These are phyloP conservation scores for Linum usitatissimum DNA, from an alignment of 345 rosid genomes.

Conservation along the genomic window DNA sequence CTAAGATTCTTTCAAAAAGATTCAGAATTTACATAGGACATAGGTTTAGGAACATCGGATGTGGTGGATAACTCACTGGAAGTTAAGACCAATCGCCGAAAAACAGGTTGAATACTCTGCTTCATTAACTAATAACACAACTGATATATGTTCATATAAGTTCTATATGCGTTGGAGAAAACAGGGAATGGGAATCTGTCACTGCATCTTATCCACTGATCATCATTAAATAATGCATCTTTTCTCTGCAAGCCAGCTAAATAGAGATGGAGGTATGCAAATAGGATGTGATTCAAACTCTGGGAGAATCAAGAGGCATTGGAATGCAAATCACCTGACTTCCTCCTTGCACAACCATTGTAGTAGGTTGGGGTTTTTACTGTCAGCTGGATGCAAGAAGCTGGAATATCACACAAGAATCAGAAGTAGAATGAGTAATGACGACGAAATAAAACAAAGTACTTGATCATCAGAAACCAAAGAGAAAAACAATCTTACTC, in stretches of 20 bases:
- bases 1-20: neutral
- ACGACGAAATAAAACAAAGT: constrained; percentile 3
- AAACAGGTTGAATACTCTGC: neutral
- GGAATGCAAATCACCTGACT: constrained; percentile 52
- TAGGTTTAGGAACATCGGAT: neutral
- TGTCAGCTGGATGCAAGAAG: constrained; percentile 97
- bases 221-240: neutral
- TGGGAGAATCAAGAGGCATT: neutral
- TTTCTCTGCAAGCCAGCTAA: too few species aligned
- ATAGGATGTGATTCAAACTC: too few species aligned
- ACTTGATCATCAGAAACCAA: neutral
- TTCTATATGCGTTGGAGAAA: neutral
- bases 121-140: neutral
- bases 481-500: constrained; percentile 48
- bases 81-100: neutral
- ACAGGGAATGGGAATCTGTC: neutral
- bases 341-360: constrained; percentile 91
- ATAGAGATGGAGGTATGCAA: neutral
- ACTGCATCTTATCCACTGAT: neutral
- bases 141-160: neutral
- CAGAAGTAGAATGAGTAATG: constrained; percentile 2
- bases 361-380: constrained; percentile 61
- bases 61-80: neutral
- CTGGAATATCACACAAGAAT: constrained; percentile 26
- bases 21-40: too few species aligned